A percentile compares a stretch with the other conserved stretches of the same genome.
These are phyloP conservation scores for Flueggea neowawraea DNA, from an alignment of 441 rosid genomes.

Conservation along the genomic window DNA sequence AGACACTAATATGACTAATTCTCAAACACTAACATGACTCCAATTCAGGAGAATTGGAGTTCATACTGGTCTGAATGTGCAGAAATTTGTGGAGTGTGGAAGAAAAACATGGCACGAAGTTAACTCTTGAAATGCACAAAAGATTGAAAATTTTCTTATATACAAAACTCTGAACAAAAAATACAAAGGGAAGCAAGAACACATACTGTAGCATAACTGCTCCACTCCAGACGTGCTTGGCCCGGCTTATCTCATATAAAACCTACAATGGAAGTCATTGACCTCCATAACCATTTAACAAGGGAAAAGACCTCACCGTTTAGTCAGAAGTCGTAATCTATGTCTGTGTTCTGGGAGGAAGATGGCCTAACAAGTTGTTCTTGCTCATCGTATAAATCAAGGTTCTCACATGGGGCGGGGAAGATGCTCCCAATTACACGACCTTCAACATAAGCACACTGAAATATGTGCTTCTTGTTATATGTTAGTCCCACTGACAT, in stretches of 20 bases:
- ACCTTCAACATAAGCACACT: conserved; percentile 83
- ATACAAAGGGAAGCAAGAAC: too few relatives aligned
- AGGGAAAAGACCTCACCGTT: not conserved
- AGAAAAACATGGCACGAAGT: too few relatives aligned
- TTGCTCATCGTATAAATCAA: conserved; percentile 72
- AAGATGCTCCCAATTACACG: conserved; percentile 78
- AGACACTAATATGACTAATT: too few relatives aligned
- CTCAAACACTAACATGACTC: too few relatives aligned
- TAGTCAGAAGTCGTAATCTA: conserved; percentile 69
- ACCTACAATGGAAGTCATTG: not conserved
- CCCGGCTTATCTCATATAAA: not conserved
- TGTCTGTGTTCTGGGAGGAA: conserved; percentile 63
- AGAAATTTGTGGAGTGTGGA: too few relatives aligned
- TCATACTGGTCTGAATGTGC: too few relatives aligned
- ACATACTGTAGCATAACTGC: too few relatives aligned
- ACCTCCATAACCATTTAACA: not conserved
- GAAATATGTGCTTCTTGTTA: conserved; percentile 94
- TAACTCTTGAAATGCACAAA: too few relatives aligned
- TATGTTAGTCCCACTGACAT: conserved; percentile 79
- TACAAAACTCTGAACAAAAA: too few relatives aligned
- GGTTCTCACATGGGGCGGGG: conserved; percentile 86
- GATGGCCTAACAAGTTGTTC: conserved; percentile 59
- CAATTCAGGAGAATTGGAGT: too few relatives aligned
- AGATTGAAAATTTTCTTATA: too few relatives aligned
- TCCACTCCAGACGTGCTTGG: too few relatives aligned